Percentiles rank a stretch among this genome's conserved stretches.
These are phyloP conservation scores for Ogataea pini DNA, from an alignment of 805 yeast species.

Conservation along the genomic window DNA sequence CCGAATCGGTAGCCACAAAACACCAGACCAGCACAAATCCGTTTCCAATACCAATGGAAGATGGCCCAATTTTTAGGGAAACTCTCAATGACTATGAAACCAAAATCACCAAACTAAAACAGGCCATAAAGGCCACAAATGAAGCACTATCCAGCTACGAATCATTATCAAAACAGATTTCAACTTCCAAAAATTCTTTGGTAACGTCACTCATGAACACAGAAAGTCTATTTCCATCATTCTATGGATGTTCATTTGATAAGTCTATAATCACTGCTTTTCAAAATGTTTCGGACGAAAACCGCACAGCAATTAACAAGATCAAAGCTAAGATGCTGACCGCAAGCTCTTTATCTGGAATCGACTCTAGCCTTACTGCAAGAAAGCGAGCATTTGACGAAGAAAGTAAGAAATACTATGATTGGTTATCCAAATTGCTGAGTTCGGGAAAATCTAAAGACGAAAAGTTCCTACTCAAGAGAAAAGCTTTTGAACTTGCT, in stretches of 20 bases:
- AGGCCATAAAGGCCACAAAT: slow-evolving; percentile 16
- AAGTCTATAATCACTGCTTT: slow-evolving; percentile 10
- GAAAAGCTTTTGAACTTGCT: slow-evolving; percentile 33
- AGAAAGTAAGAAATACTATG: slow-evolving; percentile 39
- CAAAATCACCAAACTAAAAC: slow-evolving; percentile 24
- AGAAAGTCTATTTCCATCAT: slow-evolving; percentile 15
- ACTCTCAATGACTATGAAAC: slow-evolving; percentile 31
- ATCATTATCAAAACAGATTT: slow-evolving; percentile 21
- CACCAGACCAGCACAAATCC: slow-evolving; percentile 17
- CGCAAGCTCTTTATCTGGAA: slow-evolving; percentile 14
- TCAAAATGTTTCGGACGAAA: slow-evolving; percentile 21
- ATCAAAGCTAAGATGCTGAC: slow-evolving; percentile 17
- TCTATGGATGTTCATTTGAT: slow-evolving; percentile 21
- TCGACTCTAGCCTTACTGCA: slow-evolving; percentile 18
- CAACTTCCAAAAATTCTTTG: slow-evolving; percentile 13
- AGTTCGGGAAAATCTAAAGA: slow-evolving; percentile 37
- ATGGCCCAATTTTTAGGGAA: slow-evolving; percentile 40
- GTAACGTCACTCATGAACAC: slow-evolving; percentile 13
- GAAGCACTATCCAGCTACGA: slow-evolving; percentile 24
- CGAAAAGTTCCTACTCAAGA: slow-evolving; percentile 34
- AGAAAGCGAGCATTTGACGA: slow-evolving; percentile 36
- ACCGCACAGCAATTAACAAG: slow-evolving; percentile 16
- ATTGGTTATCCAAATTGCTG: slow-evolving; percentile 37
- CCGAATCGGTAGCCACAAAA: neutral
- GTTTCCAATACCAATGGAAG: slow-evolving; percentile 35